A percentile compares a stretch with the other conserved stretches of the same genome.
phyloP scores from a whole-genome alignment of 805 yeast species.

The Sugiyamaella qingdaonensis region DNA sequence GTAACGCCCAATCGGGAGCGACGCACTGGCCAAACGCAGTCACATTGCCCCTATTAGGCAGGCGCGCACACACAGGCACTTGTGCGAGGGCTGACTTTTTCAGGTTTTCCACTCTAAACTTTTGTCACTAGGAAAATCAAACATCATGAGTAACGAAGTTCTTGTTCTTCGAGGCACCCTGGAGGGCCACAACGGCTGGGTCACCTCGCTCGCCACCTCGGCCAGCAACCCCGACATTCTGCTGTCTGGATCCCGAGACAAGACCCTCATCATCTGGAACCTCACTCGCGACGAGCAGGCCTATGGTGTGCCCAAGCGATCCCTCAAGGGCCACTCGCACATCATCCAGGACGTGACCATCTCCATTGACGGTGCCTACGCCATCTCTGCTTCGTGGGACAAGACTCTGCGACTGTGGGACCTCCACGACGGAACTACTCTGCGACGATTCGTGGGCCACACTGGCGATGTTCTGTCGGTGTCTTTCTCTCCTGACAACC shows the following conservation, averaged over 20 bases:
- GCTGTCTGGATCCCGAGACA: conserved; percentile 98
- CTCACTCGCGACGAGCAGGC: conserved; percentile 92
- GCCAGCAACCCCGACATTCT: conserved; percentile 97
- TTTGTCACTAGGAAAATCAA: neutral
- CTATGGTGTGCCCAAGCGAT: conserved; percentile 97
- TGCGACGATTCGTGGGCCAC: conserved; percentile 97
- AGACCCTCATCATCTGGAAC: conserved; percentile 97
- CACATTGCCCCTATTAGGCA: neutral
- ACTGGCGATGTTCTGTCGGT: conserved; percentile 95
- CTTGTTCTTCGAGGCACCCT: conserved; percentile 99
- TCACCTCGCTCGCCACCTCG: conserved; percentile 96
- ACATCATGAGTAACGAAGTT: conserved; percentile 58
- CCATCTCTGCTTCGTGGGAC: conserved; percentile 99
- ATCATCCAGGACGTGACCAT: conserved; percentile 96
- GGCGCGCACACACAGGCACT: neutral
- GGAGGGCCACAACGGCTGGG: conserved; percentile 96
- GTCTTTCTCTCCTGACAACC: conserved; percentile 91
- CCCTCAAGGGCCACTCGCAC: conserved; percentile 98
- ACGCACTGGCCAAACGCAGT: neutral
- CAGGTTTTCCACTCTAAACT: neutral
- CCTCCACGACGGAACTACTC: conserved; percentile 86
- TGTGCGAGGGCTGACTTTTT: neutral
- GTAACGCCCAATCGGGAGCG: neutral
- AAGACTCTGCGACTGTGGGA: conserved; percentile 99
- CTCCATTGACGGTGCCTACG: conserved; percentile 96